These are phyloP conservation scores for Pleurotus tuber-regium DNA, from an alignment of 768 basidiomycete species.

Conservation along the genomic window DNA sequence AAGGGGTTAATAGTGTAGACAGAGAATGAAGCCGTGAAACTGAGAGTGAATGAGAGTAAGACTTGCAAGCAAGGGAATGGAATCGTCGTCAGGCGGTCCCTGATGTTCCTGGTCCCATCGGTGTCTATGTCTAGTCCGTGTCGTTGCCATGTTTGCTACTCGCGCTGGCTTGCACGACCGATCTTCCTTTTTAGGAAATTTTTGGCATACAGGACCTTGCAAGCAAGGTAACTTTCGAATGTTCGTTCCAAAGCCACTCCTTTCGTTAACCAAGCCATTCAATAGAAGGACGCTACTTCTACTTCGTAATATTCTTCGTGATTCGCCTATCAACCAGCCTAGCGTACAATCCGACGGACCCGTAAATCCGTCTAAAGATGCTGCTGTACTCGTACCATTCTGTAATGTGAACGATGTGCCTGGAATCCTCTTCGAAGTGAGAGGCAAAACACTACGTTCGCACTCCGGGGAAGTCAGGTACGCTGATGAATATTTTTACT, in stretches of 20 bases:
- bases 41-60: no score
- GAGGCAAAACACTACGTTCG: slow-evolving; percentile 57
- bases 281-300: slow-evolving; percentile 20
- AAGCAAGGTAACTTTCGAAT: no score
- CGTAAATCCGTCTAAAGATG: slow-evolving; percentile 31
- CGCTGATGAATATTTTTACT: slow-evolving; percentile 1
- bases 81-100: no score
- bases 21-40: no score
- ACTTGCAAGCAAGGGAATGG: no score
- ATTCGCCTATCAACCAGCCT: slow-evolving; percentile 4
- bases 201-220: no score
- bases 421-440: slow-evolving; percentile 69
- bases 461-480: slow-evolving; percentile 88
- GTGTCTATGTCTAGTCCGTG: no score
- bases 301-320: slow-evolving; percentile 27
- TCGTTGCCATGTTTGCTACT: no score
- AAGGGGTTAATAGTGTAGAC: no score
- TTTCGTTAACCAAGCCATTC: slow-evolving; percentile 7
- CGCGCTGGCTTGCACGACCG: no score
- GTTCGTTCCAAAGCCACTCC: neutral
- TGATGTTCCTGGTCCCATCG: no score
- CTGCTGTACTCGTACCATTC: slow-evolving; percentile 73
- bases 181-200: no score
- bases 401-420: slow-evolving; percentile 71
- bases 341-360: slow-evolving; percentile 17